Percentiles rank a stretch among this genome's conserved stretches.
phyloP scores from a whole-genome alignment of 305 asterid species.

The Solanum hybrid region DNA sequence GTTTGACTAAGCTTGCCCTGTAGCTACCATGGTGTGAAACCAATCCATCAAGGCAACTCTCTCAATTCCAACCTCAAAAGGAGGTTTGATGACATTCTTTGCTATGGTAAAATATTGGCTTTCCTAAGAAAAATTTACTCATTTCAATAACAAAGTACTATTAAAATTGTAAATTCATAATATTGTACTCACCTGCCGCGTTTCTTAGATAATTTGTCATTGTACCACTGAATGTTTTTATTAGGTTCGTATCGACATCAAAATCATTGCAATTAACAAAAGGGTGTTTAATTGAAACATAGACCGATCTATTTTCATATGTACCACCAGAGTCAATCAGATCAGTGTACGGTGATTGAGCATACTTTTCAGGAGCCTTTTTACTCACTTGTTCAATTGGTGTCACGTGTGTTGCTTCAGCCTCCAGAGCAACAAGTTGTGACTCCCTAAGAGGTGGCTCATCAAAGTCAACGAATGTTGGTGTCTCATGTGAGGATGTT shows the following conservation, averaged over 20 bases:
- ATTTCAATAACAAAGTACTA: too few species aligned
- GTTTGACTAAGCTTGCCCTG: not conserved
- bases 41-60: not conserved
- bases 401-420: not conserved
- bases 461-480: not conserved
- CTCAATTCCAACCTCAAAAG: not conserved
- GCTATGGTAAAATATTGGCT: not conserved
- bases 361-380: not conserved
- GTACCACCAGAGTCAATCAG: not conserved
- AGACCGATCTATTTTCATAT: not conserved
- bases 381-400: not conserved
- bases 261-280: not conserved
- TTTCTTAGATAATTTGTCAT: not conserved
- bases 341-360: not conserved
- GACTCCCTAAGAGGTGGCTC: not conserved
- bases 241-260: not conserved
- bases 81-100: not conserved
- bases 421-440: not conserved
- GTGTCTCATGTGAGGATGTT: not conserved
- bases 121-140: not conserved
- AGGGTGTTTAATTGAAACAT: not conserved
- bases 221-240: not conserved
- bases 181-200: not conserved
- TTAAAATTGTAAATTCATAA: not conserved
- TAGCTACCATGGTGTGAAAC: not conserved